Conservation (phyloP, 2,329 filamentous ascomycete species). For the Fusarium nurragi region DNA sequence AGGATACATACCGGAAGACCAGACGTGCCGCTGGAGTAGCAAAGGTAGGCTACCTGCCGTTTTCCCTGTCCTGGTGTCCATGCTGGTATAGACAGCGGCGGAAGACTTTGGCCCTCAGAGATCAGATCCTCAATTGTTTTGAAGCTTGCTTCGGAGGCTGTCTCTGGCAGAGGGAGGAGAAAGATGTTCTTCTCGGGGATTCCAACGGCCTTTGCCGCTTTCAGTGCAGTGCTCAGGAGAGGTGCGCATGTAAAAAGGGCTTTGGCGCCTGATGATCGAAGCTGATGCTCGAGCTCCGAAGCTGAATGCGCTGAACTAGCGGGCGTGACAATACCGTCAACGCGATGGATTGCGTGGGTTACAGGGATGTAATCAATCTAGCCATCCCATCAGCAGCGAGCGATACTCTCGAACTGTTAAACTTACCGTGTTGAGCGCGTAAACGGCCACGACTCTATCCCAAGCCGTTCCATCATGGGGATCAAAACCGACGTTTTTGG, state of each 20-base stretch:
- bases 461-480: conserved; percentile 77
- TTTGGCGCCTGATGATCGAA: conserved; percentile 73
- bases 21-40: conserved; percentile 83
- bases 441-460: conserved; percentile 82
- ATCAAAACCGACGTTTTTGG: conserved; percentile 71
- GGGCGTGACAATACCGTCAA: conserved; percentile 76
- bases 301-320: conserved; percentile 79
- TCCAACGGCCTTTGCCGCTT: conserved; percentile 69
- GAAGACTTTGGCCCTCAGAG: conserved; percentile 63
- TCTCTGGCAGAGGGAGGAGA: conserved; percentile 71
- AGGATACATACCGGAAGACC: conserved; percentile 69
- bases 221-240: conserved; percentile 69
- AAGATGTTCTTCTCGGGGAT: conserved; percentile 73
- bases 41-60: conserved; percentile 77
- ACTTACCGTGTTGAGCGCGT: conserved; percentile 78
- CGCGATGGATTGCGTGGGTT: conserved; percentile 78
- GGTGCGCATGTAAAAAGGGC: conserved; percentile 78
- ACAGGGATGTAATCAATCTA: conserved; percentile 79
- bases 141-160: conserved; percentile 52
- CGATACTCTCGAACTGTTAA: accelerated
- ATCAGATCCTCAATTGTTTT: conserved; percentile 74
- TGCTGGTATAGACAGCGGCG: conserved; percentile 60
- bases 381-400: accelerated
- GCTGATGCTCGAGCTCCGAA: conserved; percentile 75
- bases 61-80: conserved; percentile 73